phyloP scores from a whole-genome alignment of 148 eudicot species.

The Chenopodium formosanum region DNA sequence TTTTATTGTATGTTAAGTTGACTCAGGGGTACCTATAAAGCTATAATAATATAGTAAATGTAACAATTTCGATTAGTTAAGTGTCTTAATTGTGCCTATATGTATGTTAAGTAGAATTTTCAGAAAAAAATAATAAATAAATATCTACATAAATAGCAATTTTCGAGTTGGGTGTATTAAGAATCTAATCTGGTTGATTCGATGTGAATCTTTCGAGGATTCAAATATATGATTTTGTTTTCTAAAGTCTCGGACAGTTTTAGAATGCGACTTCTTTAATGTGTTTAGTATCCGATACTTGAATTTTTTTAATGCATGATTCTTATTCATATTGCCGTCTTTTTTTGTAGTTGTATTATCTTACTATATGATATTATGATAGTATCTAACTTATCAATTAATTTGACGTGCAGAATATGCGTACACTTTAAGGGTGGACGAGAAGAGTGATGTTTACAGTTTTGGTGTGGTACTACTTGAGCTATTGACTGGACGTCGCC shows the following conservation, averaged over 20 bases:
- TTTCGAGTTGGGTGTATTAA: background rate
- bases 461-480: conserved; percentile 87
- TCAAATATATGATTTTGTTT: background rate
- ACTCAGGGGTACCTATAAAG: too few relatives aligned
- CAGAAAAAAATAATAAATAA: too few relatives aligned
- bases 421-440: conserved; percentile 78
- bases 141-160: background rate
- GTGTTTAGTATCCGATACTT: background rate
- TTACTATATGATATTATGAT: too few relatives aligned
- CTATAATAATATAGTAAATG: too few relatives aligned
- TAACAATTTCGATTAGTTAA: too few relatives aligned
- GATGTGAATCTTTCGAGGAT: background rate
- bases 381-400: background rate
- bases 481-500: conserved; percentile 69
- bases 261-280: background rate
- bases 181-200: background rate
- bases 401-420: conserved; percentile 65
- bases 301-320: background rate
- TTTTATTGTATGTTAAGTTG: too few relatives aligned
- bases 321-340: background rate
- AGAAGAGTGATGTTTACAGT: conserved; percentile 94
- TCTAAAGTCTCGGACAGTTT: background rate
- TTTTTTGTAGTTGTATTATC: too few relatives aligned
- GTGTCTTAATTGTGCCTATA: too few relatives aligned
- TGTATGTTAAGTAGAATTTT: too few relatives aligned